Conservation (phyloP, 768 basidiomycete genomes). For the Leccinum subgranulosum region DNA sequence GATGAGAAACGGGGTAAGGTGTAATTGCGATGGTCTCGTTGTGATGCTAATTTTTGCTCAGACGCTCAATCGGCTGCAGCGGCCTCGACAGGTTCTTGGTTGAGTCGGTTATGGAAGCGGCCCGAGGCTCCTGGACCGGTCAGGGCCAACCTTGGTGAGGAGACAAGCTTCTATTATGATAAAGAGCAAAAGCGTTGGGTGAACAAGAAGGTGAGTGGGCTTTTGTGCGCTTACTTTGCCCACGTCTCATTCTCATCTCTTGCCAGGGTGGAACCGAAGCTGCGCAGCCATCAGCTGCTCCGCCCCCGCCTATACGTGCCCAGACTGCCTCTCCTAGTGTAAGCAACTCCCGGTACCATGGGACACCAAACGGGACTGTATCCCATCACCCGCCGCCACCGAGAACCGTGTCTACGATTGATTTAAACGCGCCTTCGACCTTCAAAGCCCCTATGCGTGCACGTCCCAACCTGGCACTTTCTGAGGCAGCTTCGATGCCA, state of each 20-base stretch:
- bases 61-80: conserved; percentile 21
- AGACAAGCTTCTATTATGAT: conserved; percentile 89
- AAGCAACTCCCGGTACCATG: conserved; percentile 34
- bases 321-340: conserved; percentile 82
- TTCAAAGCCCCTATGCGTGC: conserved; percentile 52
- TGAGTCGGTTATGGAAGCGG: conserved; percentile 79
- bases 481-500: conserved; percentile 35
- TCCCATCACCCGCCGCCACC: conserved; percentile 20
- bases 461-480: conserved; percentile 64
- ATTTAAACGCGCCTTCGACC: conserved; percentile 51
- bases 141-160: conserved; percentile 90
- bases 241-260: conserved; percentile 5
- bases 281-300: conserved; percentile 51
- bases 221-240: not conserved
- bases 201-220: conserved; percentile 72
- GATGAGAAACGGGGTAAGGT: conserved; percentile 33
- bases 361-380: conserved; percentile 22
- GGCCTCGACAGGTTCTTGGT: conserved; percentile 60
- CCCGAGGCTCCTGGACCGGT: conserved; percentile 68
- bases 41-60: not conserved
- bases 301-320: conserved; percentile 79
- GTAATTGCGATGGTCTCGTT: not conserved
- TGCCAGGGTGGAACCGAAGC: conserved; percentile 52
- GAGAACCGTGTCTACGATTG: conserved; percentile 65
- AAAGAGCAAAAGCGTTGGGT: conserved; percentile 96